Percentiles rank a stretch among this genome's conserved stretches.
phyloP scores from a whole-genome alignment of 768 basidiomycete species.

The Suillus placidus region DNA sequence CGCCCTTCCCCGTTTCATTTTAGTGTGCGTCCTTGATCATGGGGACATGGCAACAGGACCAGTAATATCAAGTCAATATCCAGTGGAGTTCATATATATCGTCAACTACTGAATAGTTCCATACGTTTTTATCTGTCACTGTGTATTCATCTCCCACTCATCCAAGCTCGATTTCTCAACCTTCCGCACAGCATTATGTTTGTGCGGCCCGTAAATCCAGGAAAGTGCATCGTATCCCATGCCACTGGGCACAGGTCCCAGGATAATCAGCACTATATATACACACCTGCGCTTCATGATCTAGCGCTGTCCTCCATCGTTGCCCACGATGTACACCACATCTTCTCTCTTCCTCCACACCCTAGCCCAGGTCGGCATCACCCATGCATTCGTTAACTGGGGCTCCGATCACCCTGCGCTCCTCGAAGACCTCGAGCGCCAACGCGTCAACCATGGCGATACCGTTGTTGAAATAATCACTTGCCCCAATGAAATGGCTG shows the following conservation, averaged over 20 bases:
- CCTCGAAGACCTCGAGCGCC: constrained; percentile 67
- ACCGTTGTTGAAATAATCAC: constrained; percentile 59
- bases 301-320: background rate
- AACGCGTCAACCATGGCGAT: constrained; percentile 41
- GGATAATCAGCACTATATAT: constrained; percentile 2
- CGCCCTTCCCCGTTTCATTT: background rate
- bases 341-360: constrained; percentile 64
- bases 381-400: constrained; percentile 75
- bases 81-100: too few species aligned
- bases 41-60: too few species aligned
- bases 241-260: background rate
- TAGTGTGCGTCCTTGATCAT: background rate
- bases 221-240: constrained; percentile 2
- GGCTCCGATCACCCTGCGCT: constrained; percentile 76
- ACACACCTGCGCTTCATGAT: too few species aligned
- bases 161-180: background rate
- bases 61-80: background rate
- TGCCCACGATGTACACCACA: constrained; percentile 50
- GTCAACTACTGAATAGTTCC: background rate
- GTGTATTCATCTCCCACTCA: constrained; percentile 4
- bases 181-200: background rate
- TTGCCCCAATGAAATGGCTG: constrained; percentile 79
- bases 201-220: constrained; percentile 1
- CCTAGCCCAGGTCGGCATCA: constrained; percentile 58
- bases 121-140: background rate